These are phyloP conservation scores for Histomonas meleagridis DNA, from an alignment of 208 protist genomes.

Conservation along the genomic window DNA sequence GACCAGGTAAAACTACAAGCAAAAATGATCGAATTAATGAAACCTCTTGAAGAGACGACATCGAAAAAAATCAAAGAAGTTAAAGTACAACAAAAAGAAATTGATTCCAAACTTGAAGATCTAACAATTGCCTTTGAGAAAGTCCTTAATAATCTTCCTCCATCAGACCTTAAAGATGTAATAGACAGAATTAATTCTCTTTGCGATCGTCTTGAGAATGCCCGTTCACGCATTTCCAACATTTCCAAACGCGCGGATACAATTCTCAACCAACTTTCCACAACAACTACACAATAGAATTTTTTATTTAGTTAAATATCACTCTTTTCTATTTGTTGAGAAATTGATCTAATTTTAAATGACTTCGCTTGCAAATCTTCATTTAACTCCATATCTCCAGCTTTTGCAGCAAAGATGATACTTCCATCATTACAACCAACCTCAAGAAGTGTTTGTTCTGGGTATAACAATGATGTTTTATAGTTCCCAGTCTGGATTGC, in stretches of 20 bases:
- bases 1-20: too few species aligned
- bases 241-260: neutral
- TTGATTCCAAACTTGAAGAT: too few species aligned
- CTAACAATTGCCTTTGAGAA: too few species aligned
- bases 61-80: too few species aligned
- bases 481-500: neutral
- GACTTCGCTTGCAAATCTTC: neutral
- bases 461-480: neutral
- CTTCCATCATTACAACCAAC: conserved; percentile 16
- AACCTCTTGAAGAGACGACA: too few species aligned
- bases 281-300: neutral
- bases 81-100: too few species aligned
- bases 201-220: neutral
- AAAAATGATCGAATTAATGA: too few species aligned
- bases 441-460: neutral
- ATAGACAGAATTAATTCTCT: too few species aligned
- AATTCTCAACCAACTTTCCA: neutral
- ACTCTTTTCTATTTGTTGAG: neutral
- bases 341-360: neutral
- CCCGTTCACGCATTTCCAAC: neutral
- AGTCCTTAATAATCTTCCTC: too few species aligned
- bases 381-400: neutral
- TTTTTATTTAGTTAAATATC: neutral
- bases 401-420: neutral
- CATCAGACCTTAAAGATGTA: too few species aligned